A percentile compares a stretch with the other conserved stretches of the same genome.
phyloP scores from a whole-genome alignment of 345 rosid genomes.

The Clarkia xantiana region DNA sequence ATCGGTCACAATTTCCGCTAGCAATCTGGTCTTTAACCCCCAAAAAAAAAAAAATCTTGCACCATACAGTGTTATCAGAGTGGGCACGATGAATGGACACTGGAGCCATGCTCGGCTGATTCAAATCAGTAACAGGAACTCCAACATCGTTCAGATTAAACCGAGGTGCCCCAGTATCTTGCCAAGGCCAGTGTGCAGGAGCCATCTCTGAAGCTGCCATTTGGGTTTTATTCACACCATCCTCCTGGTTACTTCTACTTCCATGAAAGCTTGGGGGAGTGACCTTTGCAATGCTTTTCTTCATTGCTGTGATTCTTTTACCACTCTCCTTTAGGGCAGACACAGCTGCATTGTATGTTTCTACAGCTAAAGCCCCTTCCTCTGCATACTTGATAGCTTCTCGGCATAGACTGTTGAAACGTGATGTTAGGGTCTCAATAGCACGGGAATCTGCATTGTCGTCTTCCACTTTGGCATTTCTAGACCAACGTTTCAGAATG shows the following conservation, averaged over 20 bases:
- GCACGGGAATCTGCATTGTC: slow-evolving; percentile 16
- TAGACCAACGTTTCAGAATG: slow-evolving; percentile 48
- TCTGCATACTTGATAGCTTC: slow-evolving; percentile 45
- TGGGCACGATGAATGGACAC: slow-evolving; percentile 33
- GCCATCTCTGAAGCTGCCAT: slow-evolving; percentile 22
- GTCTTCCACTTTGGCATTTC: slow-evolving; percentile 42
- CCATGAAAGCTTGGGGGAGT: slow-evolving; percentile 22
- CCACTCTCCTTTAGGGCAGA: slow-evolving; percentile 31
- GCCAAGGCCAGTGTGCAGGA: slow-evolving; percentile 52
- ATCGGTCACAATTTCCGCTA: no score
- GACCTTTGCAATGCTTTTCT: slow-evolving; percentile 32
- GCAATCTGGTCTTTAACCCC: no score
- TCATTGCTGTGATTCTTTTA: slow-evolving; percentile 22
- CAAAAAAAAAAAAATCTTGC: no score
- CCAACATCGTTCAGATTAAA: slow-evolving; percentile 41
- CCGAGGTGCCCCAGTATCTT: slow-evolving; percentile 22
- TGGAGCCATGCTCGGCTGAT: slow-evolving; percentile 38
- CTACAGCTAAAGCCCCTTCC: slow-evolving; percentile 40
- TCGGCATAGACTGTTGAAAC: slow-evolving; percentile 41
- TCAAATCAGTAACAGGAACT: slow-evolving; percentile 33
- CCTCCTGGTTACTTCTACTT: slow-evolving; percentile 26
- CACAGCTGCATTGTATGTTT: slow-evolving; percentile 37
- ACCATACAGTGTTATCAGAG: slow-evolving; percentile 31
- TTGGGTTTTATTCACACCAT: slow-evolving; percentile 22
- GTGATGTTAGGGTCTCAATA: slow-evolving; percentile 28